Evolutionary conservation across 2,329 filamentous ascomycete genomes (phyloP), one percentile per base, ranked within the genome.

Genomic region (Alternaria sp.): DNA sequence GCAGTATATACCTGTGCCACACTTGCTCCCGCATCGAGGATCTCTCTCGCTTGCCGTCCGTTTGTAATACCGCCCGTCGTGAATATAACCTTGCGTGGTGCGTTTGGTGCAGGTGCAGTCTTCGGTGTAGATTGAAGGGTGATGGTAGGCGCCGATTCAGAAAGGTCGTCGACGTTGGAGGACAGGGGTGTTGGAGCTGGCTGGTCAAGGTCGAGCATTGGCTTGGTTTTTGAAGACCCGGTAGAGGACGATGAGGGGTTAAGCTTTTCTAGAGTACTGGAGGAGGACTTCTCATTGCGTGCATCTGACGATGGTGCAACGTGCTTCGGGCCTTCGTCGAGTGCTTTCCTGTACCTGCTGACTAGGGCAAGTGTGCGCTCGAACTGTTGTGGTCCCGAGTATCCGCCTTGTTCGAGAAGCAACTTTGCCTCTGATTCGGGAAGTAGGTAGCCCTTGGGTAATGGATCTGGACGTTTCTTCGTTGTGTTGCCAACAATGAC

Each of bases 401-500:
- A 96, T 1, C 95, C 94, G 28, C 95, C 93, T 21, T 89, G 88
- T 79, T 97, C 92, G 56, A 84, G 82, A 31, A 97, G 77, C 2
- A 88, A 84, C 59, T 81, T 79, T 66, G 87, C 83, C 74, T 99
- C 94, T 63, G 85, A 82, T 2, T 81, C 70, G 0, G 88, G 85
- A 26, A 97, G 82, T 33, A 81, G 77, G 64, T 89, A 85, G 26
- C 89, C 88, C 24, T 84, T 79, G 0, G 93, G 90, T 0, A 94
- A 75, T 3, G 93, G 80, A 3, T 88, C 88, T 0, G 88, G 85
- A 41, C 95, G 85, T 65, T 89, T 86, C 79, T 95, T 96, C 3
- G 95, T 99, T 0, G 95, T 99, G 81, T 99, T 99, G 10, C 94
- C 95, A 4, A 99, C 94, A 62, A 99, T 97, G 34, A 99, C 88